A percentile compares a stretch with the other conserved stretches of the same genome.
Conservation (phyloP, 1,284 basidiomycete genomes). For the Leucoagaricus sp. region DNA sequence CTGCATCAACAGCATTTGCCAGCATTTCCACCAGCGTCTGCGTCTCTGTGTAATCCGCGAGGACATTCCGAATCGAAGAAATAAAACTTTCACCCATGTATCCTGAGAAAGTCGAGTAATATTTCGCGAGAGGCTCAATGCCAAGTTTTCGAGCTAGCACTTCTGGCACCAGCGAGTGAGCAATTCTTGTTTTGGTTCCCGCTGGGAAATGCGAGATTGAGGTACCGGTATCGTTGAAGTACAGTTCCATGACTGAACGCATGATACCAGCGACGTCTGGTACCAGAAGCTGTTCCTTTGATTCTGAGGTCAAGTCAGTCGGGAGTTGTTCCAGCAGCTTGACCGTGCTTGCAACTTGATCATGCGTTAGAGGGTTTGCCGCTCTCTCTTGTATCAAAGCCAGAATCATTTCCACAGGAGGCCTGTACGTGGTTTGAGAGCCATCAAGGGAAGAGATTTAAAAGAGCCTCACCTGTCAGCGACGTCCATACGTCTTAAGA, state of each 20-base stretch:
- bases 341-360: not conserved
- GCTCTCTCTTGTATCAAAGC: not conserved
- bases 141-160: slow-evolving; percentile 32
- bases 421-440: not conserved
- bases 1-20: slow-evolving; percentile 52
- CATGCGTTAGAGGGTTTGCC: not conserved
- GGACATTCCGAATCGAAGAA: slow-evolving; percentile 27
- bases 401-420: not conserved
- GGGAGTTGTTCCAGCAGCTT: slow-evolving; percentile 6
- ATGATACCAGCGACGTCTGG: slow-evolving; percentile 31
- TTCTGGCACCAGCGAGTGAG: slow-evolving; percentile 33
- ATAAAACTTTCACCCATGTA: slow-evolving; percentile 35
- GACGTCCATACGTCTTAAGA: slow-evolving; percentile 10
- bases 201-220: slow-evolving; percentile 18
- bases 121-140: slow-evolving; percentile 36
- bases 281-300: slow-evolving; percentile 30
- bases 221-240: slow-evolving; percentile 40
- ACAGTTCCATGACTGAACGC: slow-evolving; percentile 27
- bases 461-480: not conserved
- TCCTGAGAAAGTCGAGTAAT: slow-evolving; percentile 23
- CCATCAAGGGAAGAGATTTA: not conserved
- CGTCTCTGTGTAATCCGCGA: slow-evolving; percentile 40
- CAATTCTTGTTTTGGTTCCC: slow-evolving; percentile 21
- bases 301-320: slow-evolving; percentile 19
- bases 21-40: slow-evolving; percentile 48